Evolutionary conservation across 108 stramenopile genomes (phyloP).

Genomic region (Stephanodiscus triporus): DNA sequence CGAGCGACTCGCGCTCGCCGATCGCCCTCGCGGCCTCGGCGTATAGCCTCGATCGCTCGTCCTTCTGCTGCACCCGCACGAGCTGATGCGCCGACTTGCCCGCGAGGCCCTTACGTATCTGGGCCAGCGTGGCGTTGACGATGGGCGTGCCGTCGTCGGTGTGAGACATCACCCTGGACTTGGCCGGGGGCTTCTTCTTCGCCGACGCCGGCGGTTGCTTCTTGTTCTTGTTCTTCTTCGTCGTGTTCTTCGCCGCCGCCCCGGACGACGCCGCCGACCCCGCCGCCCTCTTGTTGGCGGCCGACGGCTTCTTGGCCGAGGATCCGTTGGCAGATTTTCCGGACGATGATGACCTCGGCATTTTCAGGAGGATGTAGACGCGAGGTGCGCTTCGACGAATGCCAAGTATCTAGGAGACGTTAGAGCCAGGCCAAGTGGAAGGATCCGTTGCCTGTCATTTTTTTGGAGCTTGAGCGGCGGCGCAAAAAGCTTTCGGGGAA

Average conservation of each 20-base stretch:
- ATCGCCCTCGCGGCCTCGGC: conserved; percentile 64
- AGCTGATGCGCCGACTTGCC: conserved; percentile 12
- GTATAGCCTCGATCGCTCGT: conserved; percentile 59
- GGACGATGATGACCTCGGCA: not conserved
- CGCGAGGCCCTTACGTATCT: conserved; percentile 32
- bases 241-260: not conserved
- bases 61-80: conserved; percentile 38
- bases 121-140: conserved; percentile 40
- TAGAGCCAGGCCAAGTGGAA: too few relatives aligned
- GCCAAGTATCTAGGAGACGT: too few relatives aligned
- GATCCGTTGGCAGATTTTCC: not conserved
- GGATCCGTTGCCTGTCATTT: too few relatives aligned
- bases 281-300: not conserved
- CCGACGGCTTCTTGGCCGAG: not conserved
- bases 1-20: conserved; percentile 55
- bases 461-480: too few relatives aligned
- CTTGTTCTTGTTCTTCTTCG: not conserved
- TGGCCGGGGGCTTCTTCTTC: conserved; percentile 1
- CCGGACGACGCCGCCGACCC: not conserved
- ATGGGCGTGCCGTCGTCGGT: conserved; percentile 47
- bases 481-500: too few relatives aligned
- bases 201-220: conserved; percentile 12
- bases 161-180: conserved; percentile 27
- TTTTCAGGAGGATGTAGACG: too few relatives aligned
- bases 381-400: too few relatives aligned